Evolutionary conservation across 2,329 filamentous ascomycete species (phyloP), one percentile per base, ranked within the genome.

Genomic region (Exophiala aquamarina): DNA sequence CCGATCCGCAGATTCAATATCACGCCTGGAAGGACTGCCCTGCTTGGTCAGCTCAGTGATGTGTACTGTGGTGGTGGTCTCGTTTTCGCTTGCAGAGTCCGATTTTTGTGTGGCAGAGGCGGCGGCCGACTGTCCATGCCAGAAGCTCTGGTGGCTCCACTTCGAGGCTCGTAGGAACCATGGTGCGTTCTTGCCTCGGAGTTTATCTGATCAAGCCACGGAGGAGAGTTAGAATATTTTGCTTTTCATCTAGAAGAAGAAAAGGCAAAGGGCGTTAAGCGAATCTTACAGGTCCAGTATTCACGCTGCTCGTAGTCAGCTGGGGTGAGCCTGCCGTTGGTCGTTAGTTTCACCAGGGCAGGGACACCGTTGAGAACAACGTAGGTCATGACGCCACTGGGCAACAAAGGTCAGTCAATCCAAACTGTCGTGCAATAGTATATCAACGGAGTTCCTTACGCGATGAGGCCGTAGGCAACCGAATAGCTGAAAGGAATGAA

Each of bases 401-500:
- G 15, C 13, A 40, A n/a, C n/a, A n/a, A n/a, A n/a, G n/a, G n/a
- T n/a, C n/a, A 18, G 13, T 34, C 17, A 34, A 18, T 18, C n/a
- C n/a, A n/a, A n/a, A n/a, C n/a, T n/a, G n/a, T n/a, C n/a, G n/a
- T n/a, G n/a, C n/a, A n/a, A n/a, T n/a, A n/a, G n/a, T n/a, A n/a
- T n/a, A n/a, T n/a, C n/a, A n/a, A n/a, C n/a, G n/a, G n/a, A n/a
- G n/a, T n/a, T n/a, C n/a, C 77, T 70, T 64, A 81, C 79, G 79
- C 86, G 58, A 93, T 93, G 10, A 94, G 75, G 34, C 89, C 89
- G 61, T 93, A 87, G 10, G 89, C 87, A 61, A 93, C 92, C 29
- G 84, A 88, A 73, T 92, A 94, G 2, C 86, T 89, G 68, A 93
- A 92, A 0, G 89, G 89, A 88, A 94, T 93, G 51, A 90, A 70